Percentiles rank a stretch among this genome's conserved stretches.
Conservation (phyloP, 306 rosid genomes). For the Inga leiocalycina region DNA sequence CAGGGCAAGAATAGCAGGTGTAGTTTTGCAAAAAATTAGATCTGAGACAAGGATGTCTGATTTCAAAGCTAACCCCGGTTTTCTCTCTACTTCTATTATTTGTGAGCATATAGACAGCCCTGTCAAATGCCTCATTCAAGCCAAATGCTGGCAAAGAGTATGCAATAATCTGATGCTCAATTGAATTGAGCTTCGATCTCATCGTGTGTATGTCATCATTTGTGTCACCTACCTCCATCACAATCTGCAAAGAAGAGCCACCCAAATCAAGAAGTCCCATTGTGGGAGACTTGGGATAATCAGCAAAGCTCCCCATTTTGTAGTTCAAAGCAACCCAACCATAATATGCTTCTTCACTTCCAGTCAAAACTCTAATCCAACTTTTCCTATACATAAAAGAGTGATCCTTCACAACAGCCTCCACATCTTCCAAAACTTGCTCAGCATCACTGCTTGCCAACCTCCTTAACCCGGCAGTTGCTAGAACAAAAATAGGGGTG, state of each 20-base stretch:
- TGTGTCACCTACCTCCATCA: constrained; percentile 51
- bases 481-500: constrained; percentile 74
- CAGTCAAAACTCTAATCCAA: constrained; percentile 85
- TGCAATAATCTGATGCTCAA: constrained; percentile 51
- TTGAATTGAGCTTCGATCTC: constrained; percentile 57
- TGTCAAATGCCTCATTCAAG: constrained; percentile 81
- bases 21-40: constrained; percentile 54
- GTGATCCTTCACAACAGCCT: constrained; percentile 53
- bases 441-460: constrained; percentile 42
- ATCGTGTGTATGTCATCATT: constrained; percentile 44
- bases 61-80: constrained; percentile 29
- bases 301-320: constrained; percentile 59
- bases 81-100: constrained; percentile 39
- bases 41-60: constrained; percentile 75
- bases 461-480: constrained; percentile 84
- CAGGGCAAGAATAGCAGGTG: constrained; percentile 58
- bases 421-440: constrained; percentile 58
- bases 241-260: constrained; percentile 86
- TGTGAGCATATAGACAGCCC: constrained; percentile 58
- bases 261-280: constrained; percentile 87
- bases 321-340: constrained; percentile 91
- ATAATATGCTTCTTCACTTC: constrained; percentile 86
- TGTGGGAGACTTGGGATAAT: constrained; percentile 43
- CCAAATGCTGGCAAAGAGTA: constrained; percentile 76
- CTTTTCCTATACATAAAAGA: constrained; percentile 51